Base-by-base conservation (phyloP, 768 basidiomycete species). In the Boletus eberwhitei region DNA sequence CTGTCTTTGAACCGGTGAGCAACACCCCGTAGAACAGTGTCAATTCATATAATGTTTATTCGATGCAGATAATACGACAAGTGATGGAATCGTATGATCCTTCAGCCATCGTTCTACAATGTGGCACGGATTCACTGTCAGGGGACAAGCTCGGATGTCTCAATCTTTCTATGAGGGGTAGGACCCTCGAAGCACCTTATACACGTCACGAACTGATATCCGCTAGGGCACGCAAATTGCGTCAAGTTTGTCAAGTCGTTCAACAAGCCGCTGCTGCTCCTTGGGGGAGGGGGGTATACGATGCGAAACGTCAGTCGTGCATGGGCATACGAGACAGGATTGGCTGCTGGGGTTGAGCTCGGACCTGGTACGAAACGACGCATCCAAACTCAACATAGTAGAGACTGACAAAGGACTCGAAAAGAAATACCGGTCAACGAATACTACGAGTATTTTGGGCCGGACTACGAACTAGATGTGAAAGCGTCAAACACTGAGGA, bases 371-470 rank as follows among this genome's bases (percentile, higher is more conserved):
- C 50, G 73, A 60, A 17, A 52, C 14, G 3, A 22, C 9, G 1
- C 11, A 9, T 32, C n/a, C 32, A 8, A 48, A 46, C n/a, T 48
- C 29, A 0, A 21, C 11, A 8, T 16, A 50, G n/a, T 11, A 36
- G 5, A 34, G 48, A 48, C 59, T 59, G 41, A 61, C 54, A 13
- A 13, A 24, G 26, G 8, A 21, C n/a, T 9, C 49, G 5, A 32
- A n/a, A 64, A 95, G 96, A 92, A 67, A 96, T 99, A 50, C 97
- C 97, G 3, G 88, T 95, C 59, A 99, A 98, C 65, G 97, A 99
- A 73, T 99, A 98, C 74, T 98, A 95, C 66, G 96, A 98, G 67
- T 98, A 98, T 72, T 98, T 98, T 70, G 97, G 97, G 1, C 97
- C 97, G 3, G 93, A 96, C 64, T 98, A 98, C 65, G 85, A 94